Base-by-base conservation (phyloP, 208 protist genomes). In the Wallacemonas sp. region DNA sequence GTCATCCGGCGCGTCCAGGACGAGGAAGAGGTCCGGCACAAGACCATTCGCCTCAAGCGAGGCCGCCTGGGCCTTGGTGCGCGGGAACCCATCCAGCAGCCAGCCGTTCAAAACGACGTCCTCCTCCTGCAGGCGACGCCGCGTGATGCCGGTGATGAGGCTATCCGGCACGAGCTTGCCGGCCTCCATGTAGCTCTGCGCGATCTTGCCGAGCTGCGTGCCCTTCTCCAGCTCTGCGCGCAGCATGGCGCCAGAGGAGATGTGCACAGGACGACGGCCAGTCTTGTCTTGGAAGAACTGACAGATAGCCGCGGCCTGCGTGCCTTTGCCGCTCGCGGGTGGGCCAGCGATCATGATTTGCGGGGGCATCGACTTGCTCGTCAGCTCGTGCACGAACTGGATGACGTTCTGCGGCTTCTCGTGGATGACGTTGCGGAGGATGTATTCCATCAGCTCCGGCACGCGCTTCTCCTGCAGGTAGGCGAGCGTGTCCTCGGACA, bases 1-100 rank as follows among this genome's bases (percentile, higher is more conserved):
- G 11, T 88, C 76, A 64, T 97, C 93, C 1, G 84, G 78, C 1
- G 86, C 70, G 26, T 95, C 87, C 5, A 97, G 76, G 1, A 88
- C 33, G 19, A 97, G 16, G 48, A 93, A 81, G 32, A 81, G 30
- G 55, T 92, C 73, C 14, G 88, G 83, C 24, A 76, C 62, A 54
- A 96, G 74, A 48, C 90, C 87, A 3, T 65, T 65, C 6, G 68
- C 68, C 43, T 96, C 85, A 19, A 96, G 76, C 30, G 78, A 77
- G 48, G 76, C 65, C 29, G 90, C 95, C 79, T 98, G 95, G 34
- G 54, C 76, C 17, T 71, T 49, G 38, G 83, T 97, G 39, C 93
- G 80, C 12, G 95, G 95, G 68, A 96, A 98, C 30, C 95, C 95
- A 61, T 97, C 93, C 12, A 98, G 74, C 60, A 98, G 72, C 86